phyloP scores from a whole-genome alignment of 768 basidiomycete genomes.

The Lanmaoa pseudosensibilis region DNA sequence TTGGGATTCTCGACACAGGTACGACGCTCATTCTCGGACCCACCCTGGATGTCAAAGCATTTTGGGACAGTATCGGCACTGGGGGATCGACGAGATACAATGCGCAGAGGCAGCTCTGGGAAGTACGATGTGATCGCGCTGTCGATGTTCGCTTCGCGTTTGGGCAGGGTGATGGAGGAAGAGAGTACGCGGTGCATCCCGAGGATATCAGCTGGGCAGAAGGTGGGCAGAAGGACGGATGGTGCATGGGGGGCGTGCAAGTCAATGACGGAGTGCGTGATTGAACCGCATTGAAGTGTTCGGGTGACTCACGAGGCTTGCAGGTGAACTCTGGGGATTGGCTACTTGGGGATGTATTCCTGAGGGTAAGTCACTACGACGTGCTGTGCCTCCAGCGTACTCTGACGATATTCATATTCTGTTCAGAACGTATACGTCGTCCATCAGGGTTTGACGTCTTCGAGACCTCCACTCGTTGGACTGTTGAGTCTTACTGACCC shows the following conservation, averaged over 20 bases:
- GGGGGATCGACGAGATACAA: conserved; percentile 42
- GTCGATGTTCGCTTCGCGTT: conserved; percentile 47
- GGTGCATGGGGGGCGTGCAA: conserved; percentile 61
- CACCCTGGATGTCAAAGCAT: conserved; percentile 47
- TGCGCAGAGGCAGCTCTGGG: conserved; percentile 40
- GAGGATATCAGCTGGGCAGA: conserved; percentile 53
- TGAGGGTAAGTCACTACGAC: conserved; percentile 44
- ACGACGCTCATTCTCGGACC: conserved; percentile 59
- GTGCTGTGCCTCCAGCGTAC: neutral
- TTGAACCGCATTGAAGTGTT: neutral
- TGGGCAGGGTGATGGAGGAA: conserved; percentile 34
- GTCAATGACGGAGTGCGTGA: conserved; percentile 47
- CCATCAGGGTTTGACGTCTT: conserved; percentile 44
- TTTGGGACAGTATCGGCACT: conserved; percentile 49
- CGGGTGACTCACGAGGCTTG: conserved; percentile 2
- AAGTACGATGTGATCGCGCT: conserved; percentile 51
- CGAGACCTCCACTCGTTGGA: conserved; percentile 44
- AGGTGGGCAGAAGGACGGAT: conserved; percentile 38
- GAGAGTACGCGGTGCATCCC: conserved; percentile 49
- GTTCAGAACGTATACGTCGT: conserved; percentile 54
- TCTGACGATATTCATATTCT: conserved; percentile 5
- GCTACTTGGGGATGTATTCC: conserved; percentile 59
- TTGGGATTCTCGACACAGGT: conserved; percentile 65
- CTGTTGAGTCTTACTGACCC: conserved; percentile 46
- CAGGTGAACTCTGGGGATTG: conserved; percentile 59